These are phyloP conservation scores for Daedalea quercina DNA, from an alignment of 768 basidiomycete species.

Conservation along the genomic window DNA sequence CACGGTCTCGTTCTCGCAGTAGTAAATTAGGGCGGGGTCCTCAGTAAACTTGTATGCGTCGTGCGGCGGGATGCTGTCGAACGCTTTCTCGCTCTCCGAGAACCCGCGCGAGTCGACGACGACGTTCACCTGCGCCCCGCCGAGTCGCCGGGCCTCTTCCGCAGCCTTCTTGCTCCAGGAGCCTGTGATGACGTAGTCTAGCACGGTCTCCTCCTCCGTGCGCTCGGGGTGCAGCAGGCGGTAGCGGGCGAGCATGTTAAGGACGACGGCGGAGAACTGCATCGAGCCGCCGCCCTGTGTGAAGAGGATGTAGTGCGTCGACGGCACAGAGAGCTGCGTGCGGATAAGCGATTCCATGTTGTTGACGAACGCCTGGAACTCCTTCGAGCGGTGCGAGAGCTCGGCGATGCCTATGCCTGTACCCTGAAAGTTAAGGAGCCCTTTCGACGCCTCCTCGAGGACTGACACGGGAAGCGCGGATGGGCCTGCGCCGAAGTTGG, in stretches of 20 bases:
- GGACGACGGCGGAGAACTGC: constrained; percentile 88
- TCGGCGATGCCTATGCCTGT: constrained; percentile 97
- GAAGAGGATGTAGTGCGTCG: constrained; percentile 83
- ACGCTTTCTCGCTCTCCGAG: constrained; percentile 61
- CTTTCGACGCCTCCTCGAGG: constrained; percentile 73
- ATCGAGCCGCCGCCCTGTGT: constrained; percentile 90
- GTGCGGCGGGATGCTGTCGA: constrained; percentile 75
- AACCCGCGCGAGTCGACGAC: constrained; percentile 62
- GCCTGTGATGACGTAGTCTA: constrained; percentile 93
- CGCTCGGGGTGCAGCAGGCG: constrained; percentile 64
- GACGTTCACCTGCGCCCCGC: constrained; percentile 51
- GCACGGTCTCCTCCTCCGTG: constrained; percentile 42
- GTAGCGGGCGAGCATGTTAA: constrained; percentile 87
- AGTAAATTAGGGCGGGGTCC: constrained; percentile 89
- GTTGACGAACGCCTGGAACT: constrained; percentile 69
- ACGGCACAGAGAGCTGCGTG: constrained; percentile 71
- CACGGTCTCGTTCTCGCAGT: constrained; percentile 99
- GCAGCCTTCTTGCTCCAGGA: constrained; percentile 86
- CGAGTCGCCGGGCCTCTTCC: constrained; percentile 74
- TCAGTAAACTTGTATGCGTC: constrained; percentile 66
- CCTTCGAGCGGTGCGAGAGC: constrained; percentile 90
- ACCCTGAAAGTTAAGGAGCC: constrained; percentile 82
- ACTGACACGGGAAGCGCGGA: constrained; percentile 87
- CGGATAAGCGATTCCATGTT: constrained; percentile 62
- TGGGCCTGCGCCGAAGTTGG: constrained; percentile 95